Conservation (phyloP, 192 early-diverging fungal genomes). For the Phlyctochytrium bullatum region DNA sequence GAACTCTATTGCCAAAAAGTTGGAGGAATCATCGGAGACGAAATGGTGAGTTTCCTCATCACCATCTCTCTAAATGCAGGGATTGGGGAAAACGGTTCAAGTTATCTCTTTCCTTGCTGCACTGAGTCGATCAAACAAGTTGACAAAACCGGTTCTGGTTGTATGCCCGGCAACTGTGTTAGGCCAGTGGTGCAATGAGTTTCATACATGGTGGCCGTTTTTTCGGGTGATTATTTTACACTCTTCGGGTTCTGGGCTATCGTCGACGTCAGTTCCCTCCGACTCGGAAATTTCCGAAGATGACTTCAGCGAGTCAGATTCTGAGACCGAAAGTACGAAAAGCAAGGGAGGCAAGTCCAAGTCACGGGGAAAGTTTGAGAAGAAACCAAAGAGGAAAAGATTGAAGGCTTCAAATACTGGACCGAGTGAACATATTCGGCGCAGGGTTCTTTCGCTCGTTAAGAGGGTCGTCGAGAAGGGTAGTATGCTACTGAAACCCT, state of each 20-base stretch:
- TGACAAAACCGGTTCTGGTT: conserved; percentile 65
- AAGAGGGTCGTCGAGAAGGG: conserved; percentile 38
- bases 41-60: conserved; percentile 66
- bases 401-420: conserved; percentile 16
- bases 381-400: conserved; percentile 13
- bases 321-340: too few relatives aligned
- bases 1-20: conserved; percentile 82
- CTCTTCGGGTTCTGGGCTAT: conserved; percentile 69
- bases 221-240: conserved; percentile 89
- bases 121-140: conserved; percentile 67
- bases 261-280: conserved; percentile 1
- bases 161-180: conserved; percentile 60
- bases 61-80: conserved; percentile 44
- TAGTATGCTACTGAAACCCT: too few relatives aligned
- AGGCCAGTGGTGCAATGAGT: conserved; percentile 59
- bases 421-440: conserved; percentile 36
- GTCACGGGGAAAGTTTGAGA: too few relatives aligned
- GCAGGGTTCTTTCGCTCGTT: too few relatives aligned
- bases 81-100: conserved; percentile 93
- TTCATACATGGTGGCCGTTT: conserved; percentile 71
- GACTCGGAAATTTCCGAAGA: too few relatives aligned
- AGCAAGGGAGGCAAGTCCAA: too few relatives aligned
- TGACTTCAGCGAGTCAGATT: too few relatives aligned
- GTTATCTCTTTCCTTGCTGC: conserved; percentile 79
- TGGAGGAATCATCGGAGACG: conserved; percentile 91